A percentile compares a stretch with the other conserved stretches of the same genome.
Conservation (phyloP, 2,329 filamentous ascomycete species). For the Daldinia sp. region DNA sequence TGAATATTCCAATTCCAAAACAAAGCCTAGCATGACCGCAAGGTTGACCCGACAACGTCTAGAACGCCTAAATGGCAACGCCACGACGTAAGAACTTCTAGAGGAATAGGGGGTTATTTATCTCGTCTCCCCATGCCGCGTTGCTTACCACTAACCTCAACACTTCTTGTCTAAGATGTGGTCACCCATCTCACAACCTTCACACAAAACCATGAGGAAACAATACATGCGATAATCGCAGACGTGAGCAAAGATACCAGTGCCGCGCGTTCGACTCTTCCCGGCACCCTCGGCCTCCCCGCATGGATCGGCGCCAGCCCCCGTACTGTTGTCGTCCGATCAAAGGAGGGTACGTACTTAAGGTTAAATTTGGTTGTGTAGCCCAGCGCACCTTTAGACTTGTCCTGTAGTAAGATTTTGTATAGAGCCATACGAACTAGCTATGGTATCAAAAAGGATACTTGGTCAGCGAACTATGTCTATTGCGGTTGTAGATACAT, state of each 20-base stretch:
- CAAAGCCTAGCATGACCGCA: background rate
- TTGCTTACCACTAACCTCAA: background rate
- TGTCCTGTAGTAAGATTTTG: constrained; percentile 71
- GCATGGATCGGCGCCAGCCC: constrained; percentile 47
- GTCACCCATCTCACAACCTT: constrained; percentile 7
- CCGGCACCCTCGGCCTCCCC: constrained; percentile 48
- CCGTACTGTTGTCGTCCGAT: constrained; percentile 54
- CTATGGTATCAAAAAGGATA: constrained; percentile 39
- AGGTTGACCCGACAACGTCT: background rate
- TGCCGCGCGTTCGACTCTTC: constrained; percentile 50
- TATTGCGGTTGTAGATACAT: background rate
- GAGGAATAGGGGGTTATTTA: background rate
- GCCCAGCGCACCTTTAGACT: constrained; percentile 69
- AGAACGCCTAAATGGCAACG: background rate
- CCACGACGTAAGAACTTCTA: background rate
- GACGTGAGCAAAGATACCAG: constrained; percentile 43
- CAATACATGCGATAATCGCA: constrained; percentile 28
- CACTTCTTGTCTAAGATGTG: background rate
- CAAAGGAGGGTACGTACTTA: constrained; percentile 71
- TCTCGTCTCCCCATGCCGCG: background rate
- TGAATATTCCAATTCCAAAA: background rate
- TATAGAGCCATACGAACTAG: constrained; percentile 68
- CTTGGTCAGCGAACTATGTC: background rate
- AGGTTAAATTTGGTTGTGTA: constrained; percentile 75
- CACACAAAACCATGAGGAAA: constrained; percentile 33